These are phyloP conservation scores for Saccharomycopsis malanga DNA, from an alignment of 805 yeast genomes.

Conservation along the genomic window DNA sequence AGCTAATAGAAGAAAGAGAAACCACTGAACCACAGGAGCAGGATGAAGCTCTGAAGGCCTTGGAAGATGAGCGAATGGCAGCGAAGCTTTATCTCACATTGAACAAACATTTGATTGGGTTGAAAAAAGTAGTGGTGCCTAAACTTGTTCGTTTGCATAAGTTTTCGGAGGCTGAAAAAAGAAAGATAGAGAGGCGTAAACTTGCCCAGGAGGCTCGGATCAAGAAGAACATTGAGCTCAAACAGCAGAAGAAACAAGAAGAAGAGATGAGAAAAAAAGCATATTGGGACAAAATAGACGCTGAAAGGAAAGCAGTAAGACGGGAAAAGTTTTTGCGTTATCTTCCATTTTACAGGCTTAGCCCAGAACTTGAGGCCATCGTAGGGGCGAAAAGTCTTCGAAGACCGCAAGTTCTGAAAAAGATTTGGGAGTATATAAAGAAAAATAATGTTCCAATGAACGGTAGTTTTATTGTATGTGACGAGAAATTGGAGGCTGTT, in stretches of 20 bases:
- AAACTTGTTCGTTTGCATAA: no score
- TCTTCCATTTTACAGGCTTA: no score
- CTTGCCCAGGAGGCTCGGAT: no score
- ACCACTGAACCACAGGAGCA: background rate
- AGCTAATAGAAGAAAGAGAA: constrained; percentile 36
- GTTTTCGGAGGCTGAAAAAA: no score
- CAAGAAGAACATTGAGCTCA: no score
- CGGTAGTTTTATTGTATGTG: constrained; percentile 57
- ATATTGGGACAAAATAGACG: constrained; percentile 17
- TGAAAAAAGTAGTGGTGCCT: no score
- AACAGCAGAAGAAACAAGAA: no score
- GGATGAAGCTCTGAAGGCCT: constrained; percentile 11
- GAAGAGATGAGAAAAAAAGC: no score
- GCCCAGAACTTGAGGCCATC: constrained; percentile 44
- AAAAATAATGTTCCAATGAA: constrained; percentile 52
- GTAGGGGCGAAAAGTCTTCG: constrained; percentile 42
- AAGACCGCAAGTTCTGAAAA: constrained; percentile 65
- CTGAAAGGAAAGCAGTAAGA: constrained; percentile 23
- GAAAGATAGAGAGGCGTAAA: no score
- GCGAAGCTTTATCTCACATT: constrained; percentile 34
- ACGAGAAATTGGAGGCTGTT: constrained; percentile 45
- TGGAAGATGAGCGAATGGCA: constrained; percentile 45
- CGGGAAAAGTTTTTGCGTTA: constrained; percentile 32
- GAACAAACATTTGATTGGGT: no score
- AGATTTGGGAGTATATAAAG: constrained; percentile 65